Evolutionary conservation across 257 asterid genomes (phyloP), one percentile per base, ranked within the genome.

Genomic region (Gentiana macrophylla): DNA sequence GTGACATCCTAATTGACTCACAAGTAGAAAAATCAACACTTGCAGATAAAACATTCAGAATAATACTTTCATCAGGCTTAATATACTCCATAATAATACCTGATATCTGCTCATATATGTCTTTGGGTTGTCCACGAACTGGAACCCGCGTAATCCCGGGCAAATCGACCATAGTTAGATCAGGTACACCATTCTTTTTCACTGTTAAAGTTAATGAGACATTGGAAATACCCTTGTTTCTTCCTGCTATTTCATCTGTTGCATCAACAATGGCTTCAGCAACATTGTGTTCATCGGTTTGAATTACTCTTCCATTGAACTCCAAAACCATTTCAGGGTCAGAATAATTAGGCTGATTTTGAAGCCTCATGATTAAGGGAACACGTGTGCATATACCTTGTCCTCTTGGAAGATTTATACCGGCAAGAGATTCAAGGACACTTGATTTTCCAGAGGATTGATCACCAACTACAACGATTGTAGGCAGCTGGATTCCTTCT

Each of bases 391-490:
- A 66, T 0, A 66, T 59, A 1, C 70, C 65, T 50, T 59, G 70
- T 0, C 70, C 70, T 46, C 70, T 52, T 0, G 70, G 70, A 13
- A 59, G 47, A 8, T 61, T 66, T 3, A 66, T 66, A 24, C 24
- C 24, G 24, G 24, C 24, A 24, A 24, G 24, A 24, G 24, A 24
- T 24, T 24, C 24, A 24, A 59, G 56, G 11, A 66, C 65, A 37
- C 70, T 66, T 0, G 65, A 59, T 5, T 66, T 66, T 0, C 70
- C 70, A 0, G 65, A 66, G 4, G 70, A 66, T 50, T 66, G 70
- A 47, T 66, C 70, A 0, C 70, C 70, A 4, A 66, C 70, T 6
- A 66, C 70, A 5, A 66, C 61, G 47, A 59, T 66, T 1, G 70
- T 66, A 0, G 70, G 70, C 2, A 66, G 59, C 11, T 66, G 70